A percentile compares a stretch with the other conserved stretches of the same genome.
phyloP scores from a whole-genome alignment of 1,284 basidiomycete species.

The Heterobasidion occidentale region DNA sequence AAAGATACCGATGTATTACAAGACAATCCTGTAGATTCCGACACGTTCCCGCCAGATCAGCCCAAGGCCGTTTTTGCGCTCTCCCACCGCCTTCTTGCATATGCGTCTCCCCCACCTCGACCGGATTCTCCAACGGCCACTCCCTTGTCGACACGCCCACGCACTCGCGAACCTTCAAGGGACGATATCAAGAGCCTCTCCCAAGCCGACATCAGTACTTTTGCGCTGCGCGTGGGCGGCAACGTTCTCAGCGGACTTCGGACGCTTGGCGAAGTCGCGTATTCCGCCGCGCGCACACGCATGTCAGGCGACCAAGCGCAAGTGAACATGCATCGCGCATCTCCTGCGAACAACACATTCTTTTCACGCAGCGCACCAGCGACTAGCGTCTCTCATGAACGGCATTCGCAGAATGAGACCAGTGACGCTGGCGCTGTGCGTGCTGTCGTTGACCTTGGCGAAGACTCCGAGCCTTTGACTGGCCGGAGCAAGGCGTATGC shows the following conservation, averaged over 20 bases:
- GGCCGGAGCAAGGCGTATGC: constrained; percentile 6
- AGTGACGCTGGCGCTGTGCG: background rate
- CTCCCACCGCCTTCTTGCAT: constrained; percentile 57
- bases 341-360: constrained; percentile 19
- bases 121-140: constrained; percentile 7
- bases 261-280: constrained; percentile 55
- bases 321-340: background rate
- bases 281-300: constrained; percentile 35
- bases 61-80: constrained; percentile 49
- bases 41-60: constrained; percentile 8
- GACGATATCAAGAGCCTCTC: constrained; percentile 14
- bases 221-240: constrained; percentile 52
- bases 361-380: constrained; percentile 63
- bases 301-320: constrained; percentile 5
- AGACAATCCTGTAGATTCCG: constrained; percentile 22
- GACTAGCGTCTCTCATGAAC: constrained; percentile 15
- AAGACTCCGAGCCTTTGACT: constrained; percentile 2
- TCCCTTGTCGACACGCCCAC: constrained; percentile 12
- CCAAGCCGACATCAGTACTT: constrained; percentile 42
- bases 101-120: constrained; percentile 36
- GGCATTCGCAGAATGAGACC: background rate
- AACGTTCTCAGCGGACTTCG: constrained; percentile 58
- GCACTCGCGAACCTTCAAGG: constrained; percentile 17
- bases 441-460: constrained; percentile 4
- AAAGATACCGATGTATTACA: constrained; percentile 23